Conservation (phyloP, 371 early-diverging fungal species). For the Apophysomyces elegans region DNA sequence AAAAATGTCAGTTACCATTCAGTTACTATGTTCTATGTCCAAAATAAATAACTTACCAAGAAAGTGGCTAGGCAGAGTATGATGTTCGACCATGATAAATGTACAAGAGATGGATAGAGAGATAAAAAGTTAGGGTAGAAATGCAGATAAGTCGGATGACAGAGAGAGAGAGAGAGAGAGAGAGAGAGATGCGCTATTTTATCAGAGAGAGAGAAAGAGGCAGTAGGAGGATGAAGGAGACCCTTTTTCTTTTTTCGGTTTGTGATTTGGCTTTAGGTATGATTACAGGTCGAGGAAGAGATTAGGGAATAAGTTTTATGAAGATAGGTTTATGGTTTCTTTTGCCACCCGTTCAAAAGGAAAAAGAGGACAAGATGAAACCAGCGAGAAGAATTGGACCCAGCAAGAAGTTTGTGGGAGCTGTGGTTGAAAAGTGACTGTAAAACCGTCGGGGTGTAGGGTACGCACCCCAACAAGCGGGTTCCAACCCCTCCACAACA, state of each 20-base stretch:
- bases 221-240: background rate
- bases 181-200: background rate
- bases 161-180: background rate
- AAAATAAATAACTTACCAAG: background rate
- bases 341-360: background rate
- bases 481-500: background rate
- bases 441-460: constrained; percentile 13
- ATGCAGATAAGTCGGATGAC: background rate
- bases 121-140: too few relatives aligned
- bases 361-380: background rate
- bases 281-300: constrained; percentile 2
- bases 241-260: background rate
- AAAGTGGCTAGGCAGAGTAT: constrained; percentile 10
- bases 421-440: constrained; percentile 18
- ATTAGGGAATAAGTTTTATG: background rate
- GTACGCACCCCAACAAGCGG: constrained; percentile 12
- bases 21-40: too few relatives aligned
- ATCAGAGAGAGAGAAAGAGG: background rate
- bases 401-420: constrained; percentile 8
- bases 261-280: background rate
- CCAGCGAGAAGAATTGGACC: background rate
- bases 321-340: background rate
- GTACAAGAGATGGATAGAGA: background rate
- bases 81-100: constrained; percentile 16
- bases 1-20: background rate